Evolutionary conservation across 176 grass and related monocot species (phyloP).

Genomic region (Carex myosuroides): DNA sequence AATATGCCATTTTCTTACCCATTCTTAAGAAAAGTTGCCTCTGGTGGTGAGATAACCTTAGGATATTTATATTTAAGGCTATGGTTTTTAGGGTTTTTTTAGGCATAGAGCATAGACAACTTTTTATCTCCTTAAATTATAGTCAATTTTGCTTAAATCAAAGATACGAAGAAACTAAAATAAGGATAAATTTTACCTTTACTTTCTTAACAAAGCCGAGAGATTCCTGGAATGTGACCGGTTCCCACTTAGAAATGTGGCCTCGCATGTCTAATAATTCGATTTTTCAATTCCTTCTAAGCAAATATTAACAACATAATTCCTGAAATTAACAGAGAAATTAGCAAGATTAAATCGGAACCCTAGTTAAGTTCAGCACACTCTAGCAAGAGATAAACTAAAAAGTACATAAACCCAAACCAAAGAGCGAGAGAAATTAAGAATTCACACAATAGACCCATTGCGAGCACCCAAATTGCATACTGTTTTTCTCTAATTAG

Average conservation of each 20-base stretch:
- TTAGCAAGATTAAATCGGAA: background rate
- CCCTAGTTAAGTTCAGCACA: background rate
- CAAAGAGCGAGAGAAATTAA: background rate
- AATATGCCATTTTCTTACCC: background rate
- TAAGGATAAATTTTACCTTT: slow-evolving; percentile 31
- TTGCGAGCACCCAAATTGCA: background rate
- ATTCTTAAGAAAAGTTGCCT: background rate
- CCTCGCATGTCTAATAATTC: slow-evolving; percentile 19
- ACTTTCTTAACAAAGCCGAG: slow-evolving; percentile 61
- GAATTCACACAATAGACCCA: background rate
- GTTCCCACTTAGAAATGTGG: slow-evolving; percentile 37
- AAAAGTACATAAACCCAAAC: background rate
- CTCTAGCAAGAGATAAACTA: background rate
- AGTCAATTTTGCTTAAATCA: background rate
- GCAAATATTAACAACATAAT: slow-evolving; percentile 21
- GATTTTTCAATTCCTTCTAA: slow-evolving; percentile 30
- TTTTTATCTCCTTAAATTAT: background rate
- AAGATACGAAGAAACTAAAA: slow-evolving; percentile 7
- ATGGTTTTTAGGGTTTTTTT: background rate
- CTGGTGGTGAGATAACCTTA: background rate
- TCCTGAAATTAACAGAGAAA: slow-evolving; percentile 30
- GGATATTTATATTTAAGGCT: background rate
- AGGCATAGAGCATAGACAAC: background rate
- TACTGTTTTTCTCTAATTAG: background rate
- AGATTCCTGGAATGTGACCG: slow-evolving; percentile 58